Evolutionary conservation across 2,329 filamentous ascomycete genomes (phyloP).

Genomic region (Diaporthe sp.): DNA sequence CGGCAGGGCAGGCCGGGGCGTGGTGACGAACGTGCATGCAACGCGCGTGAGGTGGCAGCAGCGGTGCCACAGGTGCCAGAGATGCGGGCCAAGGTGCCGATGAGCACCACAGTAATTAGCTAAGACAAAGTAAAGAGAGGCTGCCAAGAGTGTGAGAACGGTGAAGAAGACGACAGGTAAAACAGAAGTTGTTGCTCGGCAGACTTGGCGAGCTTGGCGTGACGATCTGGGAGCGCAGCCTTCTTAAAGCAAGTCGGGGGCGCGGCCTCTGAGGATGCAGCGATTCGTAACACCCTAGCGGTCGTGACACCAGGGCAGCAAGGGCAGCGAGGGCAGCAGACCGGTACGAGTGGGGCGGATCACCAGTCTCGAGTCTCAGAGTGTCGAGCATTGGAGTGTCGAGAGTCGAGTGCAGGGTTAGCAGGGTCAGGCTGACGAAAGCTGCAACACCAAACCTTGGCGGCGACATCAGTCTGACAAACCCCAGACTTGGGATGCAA

Average conservation of each 20-base stretch:
- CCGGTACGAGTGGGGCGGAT: neutral
- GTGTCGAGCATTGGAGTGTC: neutral
- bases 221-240: slow-evolving; percentile 22
- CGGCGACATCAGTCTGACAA: slow-evolving; percentile 15
- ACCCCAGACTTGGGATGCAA: slow-evolving; percentile 14
- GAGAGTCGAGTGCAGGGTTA: neutral
- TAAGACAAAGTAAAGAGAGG: neutral
- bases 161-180: slow-evolving; percentile 1
- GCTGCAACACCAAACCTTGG: slow-evolving; percentile 10
- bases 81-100: neutral
- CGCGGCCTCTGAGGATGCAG: slow-evolving; percentile 13
- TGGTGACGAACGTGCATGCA: neutral
- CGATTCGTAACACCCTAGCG: slow-evolving; percentile 11
- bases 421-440: slow-evolving; percentile 23
- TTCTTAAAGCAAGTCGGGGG: slow-evolving; percentile 29
- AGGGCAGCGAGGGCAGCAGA: neutral
- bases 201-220: slow-evolving; percentile 31
- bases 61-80: neutral
- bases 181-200: slow-evolving; percentile 24
- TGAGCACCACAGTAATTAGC: neutral
- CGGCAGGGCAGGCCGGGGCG: slow-evolving; percentile 3
- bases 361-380: slow-evolving; percentile 19
- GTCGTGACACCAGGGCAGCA: neutral
- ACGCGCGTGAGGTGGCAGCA: neutral
- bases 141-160: slow-evolving; percentile 9